These are phyloP conservation scores for cucumber (Cucumis sativus) DNA, from an alignment of 306 rosid genomes.

Conservation along the genomic window DNA sequence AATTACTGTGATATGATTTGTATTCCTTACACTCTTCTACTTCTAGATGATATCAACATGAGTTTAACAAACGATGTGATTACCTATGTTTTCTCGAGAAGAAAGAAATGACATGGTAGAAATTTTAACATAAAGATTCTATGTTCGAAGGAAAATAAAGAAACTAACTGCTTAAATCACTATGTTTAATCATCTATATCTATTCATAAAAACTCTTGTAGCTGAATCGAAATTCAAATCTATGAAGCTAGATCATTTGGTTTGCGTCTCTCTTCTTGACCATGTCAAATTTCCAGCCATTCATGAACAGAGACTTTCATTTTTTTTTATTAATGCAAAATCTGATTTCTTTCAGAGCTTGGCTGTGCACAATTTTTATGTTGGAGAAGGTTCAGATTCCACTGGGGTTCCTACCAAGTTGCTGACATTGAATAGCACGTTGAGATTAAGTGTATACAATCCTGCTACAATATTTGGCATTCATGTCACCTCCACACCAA, in stretches of 20 bases:
- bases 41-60: background rate
- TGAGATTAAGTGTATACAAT: conserved; percentile 56
- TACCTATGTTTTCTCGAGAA: background rate
- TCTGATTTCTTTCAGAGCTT: conserved; percentile 51
- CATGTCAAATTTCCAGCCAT: background rate
- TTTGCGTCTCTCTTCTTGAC: background rate
- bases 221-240: background rate
- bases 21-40: background rate
- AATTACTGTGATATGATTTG: background rate
- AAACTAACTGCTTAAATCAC: background rate
- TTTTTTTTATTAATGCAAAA: background rate
- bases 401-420: conserved; percentile 76
- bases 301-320: background rate
- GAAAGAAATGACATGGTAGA: background rate
- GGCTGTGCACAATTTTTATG: conserved; percentile 46
- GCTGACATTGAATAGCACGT: conserved; percentile 63
- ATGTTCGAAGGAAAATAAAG: background rate
- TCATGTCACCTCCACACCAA: conserved; percentile 62
- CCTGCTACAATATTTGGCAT: conserved; percentile 89
- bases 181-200: background rate
- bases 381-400: conserved; percentile 73
- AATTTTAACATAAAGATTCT: background rate
- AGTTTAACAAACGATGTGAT: background rate
- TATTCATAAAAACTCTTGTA: background rate
- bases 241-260: background rate